Evolutionary conservation across 2,329 filamentous ascomycete genomes (phyloP), one percentile per base, ranked within the genome.

Genomic region (Fusarium protoensiforme): DNA sequence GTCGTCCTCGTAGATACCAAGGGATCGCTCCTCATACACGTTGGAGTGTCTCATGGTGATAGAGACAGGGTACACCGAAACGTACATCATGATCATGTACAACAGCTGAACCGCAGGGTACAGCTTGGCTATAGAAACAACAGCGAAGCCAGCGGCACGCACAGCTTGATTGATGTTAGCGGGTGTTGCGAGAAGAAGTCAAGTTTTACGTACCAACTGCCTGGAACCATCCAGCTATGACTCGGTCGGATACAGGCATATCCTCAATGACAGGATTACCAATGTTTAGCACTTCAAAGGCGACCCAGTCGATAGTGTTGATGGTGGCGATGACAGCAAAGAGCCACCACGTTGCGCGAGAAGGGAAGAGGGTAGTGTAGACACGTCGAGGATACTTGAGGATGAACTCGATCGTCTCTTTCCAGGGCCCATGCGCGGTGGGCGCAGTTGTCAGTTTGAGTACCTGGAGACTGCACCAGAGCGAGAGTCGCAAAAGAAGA

Each of bases 21-120:
- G 83, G 0, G 89, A 91, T 8, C 90, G 85, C 76, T 94, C 91
- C 78, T 93, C 92, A 77, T 94, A 94, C 33, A 92, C 89, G 76
- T 93, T 93, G 41, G 91, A 92, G 78, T 91, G 90, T 31, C 92
- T 88, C 81, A 92, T 89, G 1, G 88, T 90, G 67, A 92, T 89
- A 29, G 89, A 87, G 24, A 92, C 86, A 0, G 91, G 90, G 68
- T 90, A 92, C 3, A 87, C 88, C 1, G 89, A 89, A 46, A 92
- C 88, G 79, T 92, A 92, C 89, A 92, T 92, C 84, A 91, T 90
- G 64, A 92, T 85, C 14, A 91, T 83, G 74, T 90, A 92, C 2
- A 90, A 80, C 1, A 92, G 85, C 67, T 91, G 87, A 4, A 92
- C 83, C 2, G 88, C 89, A 7, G 90, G 89, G 41, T 87, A 87